Conservation (phyloP, 176 grass and related monocot genomes). For the Elymus sibiricus region DNA sequence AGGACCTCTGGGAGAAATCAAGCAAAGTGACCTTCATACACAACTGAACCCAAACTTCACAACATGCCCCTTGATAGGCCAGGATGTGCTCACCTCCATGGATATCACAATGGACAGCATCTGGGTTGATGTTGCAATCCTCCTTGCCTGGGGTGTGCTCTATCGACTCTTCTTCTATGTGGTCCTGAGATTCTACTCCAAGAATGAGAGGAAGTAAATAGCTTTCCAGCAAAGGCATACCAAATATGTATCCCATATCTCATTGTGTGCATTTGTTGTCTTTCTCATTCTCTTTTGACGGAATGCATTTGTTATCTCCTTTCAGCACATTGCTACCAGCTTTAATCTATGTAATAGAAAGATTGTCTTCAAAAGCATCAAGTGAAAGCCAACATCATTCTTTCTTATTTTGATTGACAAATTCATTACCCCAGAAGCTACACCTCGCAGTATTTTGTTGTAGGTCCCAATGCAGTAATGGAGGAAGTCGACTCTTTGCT, state of each 20-base stretch:
- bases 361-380: slow-evolving; percentile 16
- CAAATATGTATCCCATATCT: slow-evolving; percentile 7
- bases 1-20: slow-evolving; percentile 22
- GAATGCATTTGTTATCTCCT: slow-evolving; percentile 7
- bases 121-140: slow-evolving; percentile 65
- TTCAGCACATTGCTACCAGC: not conserved
- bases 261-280: slow-evolving; percentile 8
- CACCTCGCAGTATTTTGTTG: not conserved
- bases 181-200: slow-evolving; percentile 68
- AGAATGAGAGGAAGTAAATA: slow-evolving; percentile 72
- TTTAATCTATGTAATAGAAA: slow-evolving; percentile 7
- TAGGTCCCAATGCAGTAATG: not conserved
- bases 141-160: slow-evolving; percentile 87
- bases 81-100: slow-evolving; percentile 59
- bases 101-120: slow-evolving; percentile 48
- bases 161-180: slow-evolving; percentile 78
- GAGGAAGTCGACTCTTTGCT: not conserved
- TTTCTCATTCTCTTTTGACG: not conserved
- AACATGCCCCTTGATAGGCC: slow-evolving; percentile 54
- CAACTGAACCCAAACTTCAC: not conserved
- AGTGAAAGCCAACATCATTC: not conserved
- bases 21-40: slow-evolving; percentile 7
- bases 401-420: not conserved
- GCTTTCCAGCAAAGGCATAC: not conserved
- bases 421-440: not conserved